Conservation (phyloP, 1,284 basidiomycete genomes). For the Apiotrichum siamense region DNA sequence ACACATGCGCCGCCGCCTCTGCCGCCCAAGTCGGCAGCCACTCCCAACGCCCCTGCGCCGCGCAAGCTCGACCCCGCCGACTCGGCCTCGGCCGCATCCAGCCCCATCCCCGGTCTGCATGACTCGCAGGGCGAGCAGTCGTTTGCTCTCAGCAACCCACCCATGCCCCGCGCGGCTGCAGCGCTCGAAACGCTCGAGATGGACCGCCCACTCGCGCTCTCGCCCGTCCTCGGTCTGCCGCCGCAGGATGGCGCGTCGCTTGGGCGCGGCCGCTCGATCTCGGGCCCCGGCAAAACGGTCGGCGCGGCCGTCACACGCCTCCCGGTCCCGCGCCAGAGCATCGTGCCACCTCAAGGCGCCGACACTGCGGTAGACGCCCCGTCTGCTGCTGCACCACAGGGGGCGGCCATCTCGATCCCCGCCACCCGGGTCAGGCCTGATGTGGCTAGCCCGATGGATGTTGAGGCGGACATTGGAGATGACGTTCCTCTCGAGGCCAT, state of each 20-base stretch:
- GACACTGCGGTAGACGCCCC: not conserved
- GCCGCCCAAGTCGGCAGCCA: not conserved
- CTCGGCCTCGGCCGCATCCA: not conserved
- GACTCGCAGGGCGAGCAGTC: not conserved
- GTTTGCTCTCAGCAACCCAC: not conserved
- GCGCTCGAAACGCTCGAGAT: slow-evolving; percentile 3
- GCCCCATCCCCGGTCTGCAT: not conserved
- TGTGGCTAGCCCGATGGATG: too few species aligned
- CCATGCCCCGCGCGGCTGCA: not conserved
- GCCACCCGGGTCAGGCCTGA: too few species aligned
- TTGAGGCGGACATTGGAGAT: too few species aligned
- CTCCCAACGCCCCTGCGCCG: not conserved
- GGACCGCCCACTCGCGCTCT: not conserved
- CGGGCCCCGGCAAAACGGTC: not conserved
- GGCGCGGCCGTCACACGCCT: not conserved
- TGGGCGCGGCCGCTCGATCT: not conserved
- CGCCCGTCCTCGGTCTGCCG: not conserved
- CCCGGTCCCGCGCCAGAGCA: too few species aligned
- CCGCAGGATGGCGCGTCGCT: not conserved
- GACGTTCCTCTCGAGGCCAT: too few species aligned
- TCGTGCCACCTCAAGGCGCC: not conserved
- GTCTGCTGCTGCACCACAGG: not conserved
- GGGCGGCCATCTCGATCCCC: too few species aligned
- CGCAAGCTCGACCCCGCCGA: not conserved
- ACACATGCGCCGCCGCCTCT: not conserved